Base-by-base conservation (phyloP, 495 filamentous ascomycete genomes). In the Daldinia vernicosa region DNA sequence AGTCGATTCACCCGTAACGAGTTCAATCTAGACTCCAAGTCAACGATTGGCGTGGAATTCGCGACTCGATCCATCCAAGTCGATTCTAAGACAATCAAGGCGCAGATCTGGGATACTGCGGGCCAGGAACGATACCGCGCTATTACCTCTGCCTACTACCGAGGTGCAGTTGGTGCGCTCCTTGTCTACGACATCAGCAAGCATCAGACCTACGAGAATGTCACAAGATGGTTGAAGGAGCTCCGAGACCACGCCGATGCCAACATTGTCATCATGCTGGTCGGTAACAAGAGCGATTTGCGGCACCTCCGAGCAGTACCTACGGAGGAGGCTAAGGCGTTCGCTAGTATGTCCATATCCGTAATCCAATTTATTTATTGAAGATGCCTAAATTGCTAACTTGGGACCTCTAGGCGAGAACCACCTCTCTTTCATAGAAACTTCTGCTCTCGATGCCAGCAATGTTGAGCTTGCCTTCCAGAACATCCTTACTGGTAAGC, bases 251-350 rank as follows among this genome's bases (percentile, higher is more conserved):
- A 99, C 82, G 96, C 96, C 72, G 96, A 99, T 78, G 93, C 92
- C 70, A 99, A 99, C 84, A 99, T 99, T 69, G 96, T 99, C 66
- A 99, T 99, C 80, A 98, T 99, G 95, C 84, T 99, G 75, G 96
- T 98, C 57, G 96, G 96, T 73, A 99, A 99, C 88, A 99, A 99
- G 91, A 98, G 95, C 79, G 96, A 99, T 97, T 90, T 97, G 88
- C 90, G 94, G 82, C 96, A 99, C 84, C 85, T 99, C 80, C 88
- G 96, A 78, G 96, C 96, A 64, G 96, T 99, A 60, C 94, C 96
- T 61, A 99, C 96, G 63, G 96, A 99, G 76, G 96, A 98, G 81
- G 95, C 95, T 71, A 99, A 98, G 85, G 85, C 91, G 72, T 98
- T 99, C 89, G 95, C 96, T 51, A 97, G 96, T 98, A 85, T 67